These are phyloP conservation scores for Yamadazyma endophytica DNA, from an alignment of 805 yeast species.

Conservation along the genomic window DNA sequence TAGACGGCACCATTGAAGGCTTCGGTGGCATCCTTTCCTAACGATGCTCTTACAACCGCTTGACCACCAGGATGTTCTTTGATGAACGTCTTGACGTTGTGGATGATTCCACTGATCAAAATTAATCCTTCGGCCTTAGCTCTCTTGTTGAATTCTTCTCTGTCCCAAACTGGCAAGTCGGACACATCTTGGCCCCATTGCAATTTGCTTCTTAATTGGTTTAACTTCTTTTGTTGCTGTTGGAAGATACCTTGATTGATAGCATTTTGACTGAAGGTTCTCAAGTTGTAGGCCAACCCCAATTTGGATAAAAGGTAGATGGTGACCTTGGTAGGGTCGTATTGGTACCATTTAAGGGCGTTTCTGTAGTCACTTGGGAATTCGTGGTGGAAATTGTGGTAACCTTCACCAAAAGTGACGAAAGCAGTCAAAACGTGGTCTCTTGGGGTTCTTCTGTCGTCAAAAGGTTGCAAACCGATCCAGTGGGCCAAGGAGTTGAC, in stretches of 20 bases:
- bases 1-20: slow-evolving; percentile 87
- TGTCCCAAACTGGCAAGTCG: slow-evolving; percentile 72
- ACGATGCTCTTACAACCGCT: slow-evolving; percentile 63
- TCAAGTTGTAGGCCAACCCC: slow-evolving; percentile 70
- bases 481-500: slow-evolving; percentile 84
- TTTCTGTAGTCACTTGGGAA: slow-evolving; percentile 88
- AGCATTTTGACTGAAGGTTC: slow-evolving; percentile 73
- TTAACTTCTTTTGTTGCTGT: slow-evolving; percentile 78
- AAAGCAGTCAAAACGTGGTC: slow-evolving; percentile 77
- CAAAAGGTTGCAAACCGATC: slow-evolving; percentile 83
- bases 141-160: slow-evolving; percentile 51
- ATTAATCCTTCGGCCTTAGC: slow-evolving; percentile 57
- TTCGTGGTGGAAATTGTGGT: slow-evolving; percentile 88
- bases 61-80: slow-evolving; percentile 85
- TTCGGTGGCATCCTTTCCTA: slow-evolving; percentile 77
- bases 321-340: slow-evolving; percentile 72
- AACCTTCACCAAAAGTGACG: slow-evolving; percentile 86
- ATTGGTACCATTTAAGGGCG: slow-evolving; percentile 84
- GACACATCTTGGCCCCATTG: slow-evolving; percentile 74
- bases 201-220: slow-evolving; percentile 54
- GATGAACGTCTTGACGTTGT: slow-evolving; percentile 65
- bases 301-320: slow-evolving; percentile 58
- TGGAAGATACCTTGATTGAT: slow-evolving; percentile 79
- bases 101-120: slow-evolving; percentile 74
- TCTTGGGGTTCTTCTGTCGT: slow-evolving; percentile 83